phyloP scores from a whole-genome alignment of 2,329 filamentous ascomycete species.

The Graphilbum fragrans region DNA sequence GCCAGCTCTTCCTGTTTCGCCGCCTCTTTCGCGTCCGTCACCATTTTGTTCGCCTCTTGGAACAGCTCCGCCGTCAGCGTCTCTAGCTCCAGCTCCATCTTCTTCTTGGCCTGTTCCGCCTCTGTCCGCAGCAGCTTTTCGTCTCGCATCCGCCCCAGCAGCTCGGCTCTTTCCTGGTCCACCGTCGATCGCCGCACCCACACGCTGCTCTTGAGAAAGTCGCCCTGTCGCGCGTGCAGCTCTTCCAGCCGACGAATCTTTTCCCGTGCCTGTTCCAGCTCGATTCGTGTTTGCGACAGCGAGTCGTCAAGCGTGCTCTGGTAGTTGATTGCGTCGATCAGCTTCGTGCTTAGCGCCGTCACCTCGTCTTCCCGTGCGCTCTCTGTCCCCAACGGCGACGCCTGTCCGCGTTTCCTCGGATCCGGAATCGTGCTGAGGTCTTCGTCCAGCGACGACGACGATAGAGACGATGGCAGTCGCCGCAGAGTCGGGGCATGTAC shows the following conservation, averaged over 20 bases:
- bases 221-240: slow-evolving; percentile 53
- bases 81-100: slow-evolving; percentile 87
- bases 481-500: slow-evolving; percentile 3
- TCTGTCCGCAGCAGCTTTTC: slow-evolving; percentile 54
- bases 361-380: slow-evolving; percentile 55
- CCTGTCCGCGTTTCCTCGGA: background rate
- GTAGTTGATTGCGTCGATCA: slow-evolving; percentile 95
- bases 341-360: slow-evolving; percentile 81
- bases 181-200: slow-evolving; percentile 63
- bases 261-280: slow-evolving; percentile 62
- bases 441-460: slow-evolving; percentile 26
- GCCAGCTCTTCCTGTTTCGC: slow-evolving; percentile 74
- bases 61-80: slow-evolving; percentile 86
- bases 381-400: background rate
- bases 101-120: slow-evolving; percentile 68
- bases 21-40: slow-evolving; percentile 80
- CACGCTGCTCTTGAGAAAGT: slow-evolving; percentile 60
- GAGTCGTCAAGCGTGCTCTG: slow-evolving; percentile 87
- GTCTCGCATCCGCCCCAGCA: slow-evolving; percentile 47
- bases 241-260: slow-evolving; percentile 57
- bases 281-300: slow-evolving; percentile 68
- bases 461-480: slow-evolving; percentile 10
- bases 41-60: slow-evolving; percentile 98
- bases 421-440: slow-evolving; percentile 55
- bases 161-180: slow-evolving; percentile 56